Evolutionary conservation across 495 filamentous ascomycete species (phyloP), one percentile per base, ranked within the genome.

Genomic region (Gamarada debralockiae): DNA sequence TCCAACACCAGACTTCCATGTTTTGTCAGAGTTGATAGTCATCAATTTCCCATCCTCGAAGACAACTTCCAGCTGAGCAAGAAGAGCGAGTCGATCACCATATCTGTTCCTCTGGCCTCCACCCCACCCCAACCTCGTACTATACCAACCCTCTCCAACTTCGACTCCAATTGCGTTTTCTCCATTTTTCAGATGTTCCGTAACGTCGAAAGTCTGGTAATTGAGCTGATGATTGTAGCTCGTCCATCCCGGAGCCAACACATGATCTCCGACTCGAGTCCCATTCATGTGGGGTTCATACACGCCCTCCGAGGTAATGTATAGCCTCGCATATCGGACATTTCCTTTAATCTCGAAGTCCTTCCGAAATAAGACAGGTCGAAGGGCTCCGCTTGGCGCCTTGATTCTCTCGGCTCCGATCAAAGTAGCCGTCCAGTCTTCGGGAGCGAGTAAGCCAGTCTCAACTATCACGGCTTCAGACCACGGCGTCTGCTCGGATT

Each of bases 71-170:
- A 82, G 55, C 48, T 74, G 68, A 1, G 69, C 74, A 12, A 81
- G 53, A 3, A 74, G 31, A 0, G 67, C 78, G 15, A 79, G 50
- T 10, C 62, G 60, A 43, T 79, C 69, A 0, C 77, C 78, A 51
- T 73, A 82, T 18, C 75, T 40, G 2, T 62, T 67, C 13, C 54
- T 17, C 18, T 18, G 23, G 7, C 47, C 50, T 9, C 44, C 41
- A 36, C 25, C 27, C 25, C 31, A 61, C 4, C 46, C 51, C 10
- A 81, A 57, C n/a, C 75, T 66, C 12, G 72, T 73, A 3, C 71
- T 57, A 61, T 69, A 81, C 79, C 79, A 82, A 0, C 78, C 79
- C 43, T 82, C 79, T 0, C 68, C 76, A 15, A 80, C 72, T 24
- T 73, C 69, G 5, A 74, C 73, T 0, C 70, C 73, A 45, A 82